Conservation (phyloP, 2,329 filamentous ascomycete species). For the Aureobasidium vineae region DNA sequence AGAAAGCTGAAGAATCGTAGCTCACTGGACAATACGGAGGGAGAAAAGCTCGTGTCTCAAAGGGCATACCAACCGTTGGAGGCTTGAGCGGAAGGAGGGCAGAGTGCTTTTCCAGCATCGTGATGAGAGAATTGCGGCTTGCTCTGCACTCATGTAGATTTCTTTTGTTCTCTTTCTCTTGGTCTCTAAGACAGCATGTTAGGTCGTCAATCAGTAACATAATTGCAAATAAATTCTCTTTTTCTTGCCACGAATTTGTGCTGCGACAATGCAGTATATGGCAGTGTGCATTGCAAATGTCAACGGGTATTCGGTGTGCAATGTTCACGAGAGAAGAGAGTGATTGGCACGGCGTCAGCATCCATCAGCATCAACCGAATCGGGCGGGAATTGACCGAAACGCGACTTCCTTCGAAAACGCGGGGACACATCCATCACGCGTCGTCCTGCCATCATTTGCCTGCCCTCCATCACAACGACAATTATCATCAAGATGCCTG, state of each 20-base stretch:
- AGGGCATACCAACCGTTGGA: not conserved
- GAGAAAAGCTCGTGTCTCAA: not conserved
- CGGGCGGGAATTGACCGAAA: not conserved
- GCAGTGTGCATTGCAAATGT: not conserved
- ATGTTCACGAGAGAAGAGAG: not conserved
- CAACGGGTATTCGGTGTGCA: no score
- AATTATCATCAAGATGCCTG: slow-evolving; percentile 8
- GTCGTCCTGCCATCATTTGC: slow-evolving; percentile 10
- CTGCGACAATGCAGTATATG: not conserved
- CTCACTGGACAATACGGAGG: not conserved
- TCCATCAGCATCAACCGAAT: slow-evolving; percentile 6
- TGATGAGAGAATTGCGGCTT: not conserved
- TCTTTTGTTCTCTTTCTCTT: not conserved
- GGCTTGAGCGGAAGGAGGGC: not conserved
- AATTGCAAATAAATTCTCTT: not conserved
- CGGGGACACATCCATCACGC: not conserved
- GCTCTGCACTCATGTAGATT: not conserved
- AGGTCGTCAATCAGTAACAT: not conserved
- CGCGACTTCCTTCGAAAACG: slow-evolving; percentile 5
- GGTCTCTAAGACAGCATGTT: no score
- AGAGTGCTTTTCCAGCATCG: not conserved
- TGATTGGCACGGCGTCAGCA: not conserved
- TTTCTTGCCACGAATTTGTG: not conserved
- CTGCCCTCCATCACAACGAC: slow-evolving; percentile 8
- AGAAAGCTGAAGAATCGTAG: slow-evolving; percentile 15